These are phyloP conservation scores for Candida nonsorbophila DNA, from an alignment of 805 yeast genomes.

Conservation along the genomic window DNA sequence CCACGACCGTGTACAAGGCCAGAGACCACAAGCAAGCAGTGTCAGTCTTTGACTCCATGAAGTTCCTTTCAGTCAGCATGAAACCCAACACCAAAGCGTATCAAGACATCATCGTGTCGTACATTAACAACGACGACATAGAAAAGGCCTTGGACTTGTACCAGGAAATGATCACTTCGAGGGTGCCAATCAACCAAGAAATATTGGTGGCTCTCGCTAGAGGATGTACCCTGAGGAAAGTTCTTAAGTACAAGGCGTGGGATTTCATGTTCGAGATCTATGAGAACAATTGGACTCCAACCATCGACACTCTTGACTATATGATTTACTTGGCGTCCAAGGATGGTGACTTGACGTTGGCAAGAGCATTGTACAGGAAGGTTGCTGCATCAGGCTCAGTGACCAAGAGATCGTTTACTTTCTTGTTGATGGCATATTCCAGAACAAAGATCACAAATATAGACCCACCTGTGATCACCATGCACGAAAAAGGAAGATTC, in stretches of 20 bases:
- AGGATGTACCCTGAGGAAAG: slow-evolving; percentile 57
- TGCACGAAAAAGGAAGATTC: slow-evolving; percentile 41
- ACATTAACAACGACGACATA: slow-evolving; percentile 55
- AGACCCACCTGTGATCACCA: slow-evolving; percentile 26
- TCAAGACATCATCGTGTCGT: slow-evolving; percentile 63
- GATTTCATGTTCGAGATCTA: slow-evolving; percentile 63
- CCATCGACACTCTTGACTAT: slow-evolving; percentile 50
- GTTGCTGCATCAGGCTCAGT: slow-evolving; percentile 30
- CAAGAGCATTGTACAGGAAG: slow-evolving; percentile 61
- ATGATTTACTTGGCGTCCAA: slow-evolving; percentile 73
- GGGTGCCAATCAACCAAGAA: slow-evolving; percentile 24
- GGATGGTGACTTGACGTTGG: slow-evolving; percentile 71
- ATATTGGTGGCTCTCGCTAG: slow-evolving; percentile 54
- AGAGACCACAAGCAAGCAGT: slow-evolving; percentile 56
- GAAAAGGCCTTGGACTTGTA: slow-evolving; percentile 75
- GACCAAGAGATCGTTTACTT: slow-evolving; percentile 38
- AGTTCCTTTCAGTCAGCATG: slow-evolving; percentile 61
- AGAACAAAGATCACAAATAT: slow-evolving; percentile 15
- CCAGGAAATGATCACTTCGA: slow-evolving; percentile 52
- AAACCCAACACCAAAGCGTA: slow-evolving; percentile 68
- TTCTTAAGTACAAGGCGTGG: slow-evolving; percentile 62
- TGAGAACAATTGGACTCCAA: slow-evolving; percentile 36
- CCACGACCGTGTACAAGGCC: slow-evolving; percentile 51
- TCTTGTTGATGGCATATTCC: slow-evolving; percentile 46
- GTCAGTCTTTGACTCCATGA: slow-evolving; percentile 78